Base-by-base conservation (phyloP, 1,139 yeast genomes). In the Yamadazyma aaseri region DNA sequence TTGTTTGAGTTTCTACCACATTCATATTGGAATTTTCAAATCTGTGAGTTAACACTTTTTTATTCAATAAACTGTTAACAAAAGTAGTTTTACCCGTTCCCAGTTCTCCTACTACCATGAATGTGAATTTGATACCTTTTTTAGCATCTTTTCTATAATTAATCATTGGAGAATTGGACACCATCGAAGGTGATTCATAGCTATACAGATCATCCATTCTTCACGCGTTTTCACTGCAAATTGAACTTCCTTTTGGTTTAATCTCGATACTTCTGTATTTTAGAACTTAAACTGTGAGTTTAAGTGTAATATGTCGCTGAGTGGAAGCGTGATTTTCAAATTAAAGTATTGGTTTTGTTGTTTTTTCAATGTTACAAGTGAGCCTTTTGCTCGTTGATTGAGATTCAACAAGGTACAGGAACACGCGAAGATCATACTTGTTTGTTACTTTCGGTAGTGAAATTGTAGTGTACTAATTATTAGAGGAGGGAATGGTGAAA, bases 61-160 rank as follows among this genome's bases (percentile, higher is more conserved):
- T 76, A 51, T 79, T 83, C 42, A 84, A 57, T 34, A 90, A 63
- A 32, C 94, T 79, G 49, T 87, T 87, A 44, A 89, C 72, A 52
- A 89, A 87, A 0, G 96, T 82, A 5, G 95, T 79, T 55, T 89
- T 86, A 12, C 97, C 97, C 1, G 87, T 73, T 4, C 96, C 96
- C 36, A 84, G 72, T 26, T 78, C 75, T 10, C 97, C 97, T 20
- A 84, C 81, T n/a, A 87, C 79, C 83, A 89, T 76, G 39, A 89
- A 58, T 21, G 90, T 81, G 60, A 89, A 86, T 50, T 87, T 82
- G 50, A 86, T 75, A 31, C 95, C 96, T 54, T 87, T 83, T 55
- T 82, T 84, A 51, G 83, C 79, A 53, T 86, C 94, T 56, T 85
- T 86, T 60, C 73, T 67, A 60, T 58, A 70, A 50, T 69, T 68